These are phyloP conservation scores for Mucor saturninus DNA, from an alignment of 371 early-diverging fungal genomes.

Conservation along the genomic window DNA sequence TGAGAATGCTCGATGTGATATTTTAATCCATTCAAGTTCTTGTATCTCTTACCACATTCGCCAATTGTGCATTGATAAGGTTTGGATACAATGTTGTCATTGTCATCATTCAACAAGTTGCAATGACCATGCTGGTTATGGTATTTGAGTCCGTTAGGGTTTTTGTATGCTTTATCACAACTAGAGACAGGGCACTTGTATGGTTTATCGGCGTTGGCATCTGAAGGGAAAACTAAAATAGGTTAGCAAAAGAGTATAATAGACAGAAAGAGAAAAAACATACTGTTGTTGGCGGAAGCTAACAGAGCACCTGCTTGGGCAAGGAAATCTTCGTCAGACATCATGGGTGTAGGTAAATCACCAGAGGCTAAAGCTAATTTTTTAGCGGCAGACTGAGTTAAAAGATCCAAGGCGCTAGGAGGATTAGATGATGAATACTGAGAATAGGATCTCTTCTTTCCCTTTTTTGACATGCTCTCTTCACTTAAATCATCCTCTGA, in stretches of 20 bases:
- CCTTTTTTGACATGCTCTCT: conserved; percentile 28
- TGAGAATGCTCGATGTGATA: conserved; percentile 95
- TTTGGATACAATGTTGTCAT: conserved; percentile 63
- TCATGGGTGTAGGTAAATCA: conserved; percentile 29
- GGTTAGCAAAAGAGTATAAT: neutral
- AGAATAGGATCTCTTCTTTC: conserved; percentile 46
- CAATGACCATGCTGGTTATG: conserved; percentile 90
- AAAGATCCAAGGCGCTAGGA: conserved; percentile 46
- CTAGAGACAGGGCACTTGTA: conserved; percentile 86
- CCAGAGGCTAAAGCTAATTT: conserved; percentile 46
- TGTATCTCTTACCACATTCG: conserved; percentile 51
- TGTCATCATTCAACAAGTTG: conserved; percentile 49
- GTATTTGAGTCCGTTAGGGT: conserved; percentile 97
- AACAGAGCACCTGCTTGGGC: conserved; percentile 56
- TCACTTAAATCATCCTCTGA: conserved; percentile 20
- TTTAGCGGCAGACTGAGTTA: conserved; percentile 50
- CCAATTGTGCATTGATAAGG: conserved; percentile 70
- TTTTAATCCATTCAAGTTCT: conserved; percentile 96
- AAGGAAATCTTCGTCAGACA: conserved; percentile 54
- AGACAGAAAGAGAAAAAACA: neutral
- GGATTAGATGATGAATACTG: conserved; percentile 21
- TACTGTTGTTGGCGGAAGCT: conserved; percentile 46
- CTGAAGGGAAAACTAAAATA: conserved; percentile 20
- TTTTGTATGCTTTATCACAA: conserved; percentile 98
- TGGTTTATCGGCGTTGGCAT: conserved; percentile 67